phyloP scores from a whole-genome alignment of 2,329 filamentous ascomycete species.

The Fusarium coffeatum region DNA sequence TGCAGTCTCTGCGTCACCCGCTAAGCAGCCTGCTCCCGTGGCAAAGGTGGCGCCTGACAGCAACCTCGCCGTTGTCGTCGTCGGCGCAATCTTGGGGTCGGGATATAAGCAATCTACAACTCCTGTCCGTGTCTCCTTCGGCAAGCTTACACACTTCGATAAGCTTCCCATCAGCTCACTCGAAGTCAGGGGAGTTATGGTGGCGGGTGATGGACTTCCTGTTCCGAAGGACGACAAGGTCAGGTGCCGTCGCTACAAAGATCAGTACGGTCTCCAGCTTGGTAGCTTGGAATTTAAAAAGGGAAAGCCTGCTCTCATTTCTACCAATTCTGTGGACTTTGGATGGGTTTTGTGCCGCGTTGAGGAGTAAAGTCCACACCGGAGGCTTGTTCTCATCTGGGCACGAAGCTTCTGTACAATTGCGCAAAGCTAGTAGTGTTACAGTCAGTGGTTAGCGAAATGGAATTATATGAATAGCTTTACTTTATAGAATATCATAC shows the following conservation, averaged over 20 bases:
- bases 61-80: not conserved
- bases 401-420: not conserved
- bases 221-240: not conserved
- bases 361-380: not conserved
- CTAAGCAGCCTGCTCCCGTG: not conserved
- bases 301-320: not conserved
- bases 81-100: not conserved
- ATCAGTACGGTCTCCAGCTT: not conserved
- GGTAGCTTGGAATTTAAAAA: not conserved
- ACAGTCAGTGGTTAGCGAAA: too few relatives aligned
- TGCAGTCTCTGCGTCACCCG: not conserved
- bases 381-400: accelerated
- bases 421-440: too few relatives aligned
- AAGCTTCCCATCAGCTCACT: not conserved
- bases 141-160: not conserved
- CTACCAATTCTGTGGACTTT: not conserved
- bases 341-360: not conserved
- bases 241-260: not conserved
- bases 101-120: not conserved
- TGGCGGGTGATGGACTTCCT: not conserved
- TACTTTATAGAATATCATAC: too few relatives aligned
- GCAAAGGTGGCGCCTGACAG: not conserved
- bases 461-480: too few relatives aligned
- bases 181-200: not conserved
- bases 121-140: not conserved